These are phyloP conservation scores for Thyridium curvatum DNA, from an alignment of 2,329 filamentous ascomycete genomes.

Conservation along the genomic window DNA sequence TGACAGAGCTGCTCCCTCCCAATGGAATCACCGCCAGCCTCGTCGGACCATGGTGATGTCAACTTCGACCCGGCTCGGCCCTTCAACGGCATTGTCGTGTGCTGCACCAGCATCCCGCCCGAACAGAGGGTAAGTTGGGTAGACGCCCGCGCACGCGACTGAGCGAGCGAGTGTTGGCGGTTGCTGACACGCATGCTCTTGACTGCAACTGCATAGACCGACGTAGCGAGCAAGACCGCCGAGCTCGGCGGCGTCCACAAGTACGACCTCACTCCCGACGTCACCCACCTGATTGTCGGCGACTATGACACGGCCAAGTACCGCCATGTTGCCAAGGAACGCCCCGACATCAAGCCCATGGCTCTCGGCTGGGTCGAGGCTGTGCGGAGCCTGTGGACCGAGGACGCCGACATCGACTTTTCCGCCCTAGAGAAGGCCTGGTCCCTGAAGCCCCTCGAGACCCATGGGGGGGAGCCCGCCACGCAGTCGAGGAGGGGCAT, in stretches of 20 bases:
- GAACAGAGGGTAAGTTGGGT: constrained; percentile 62
- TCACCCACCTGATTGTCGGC: constrained; percentile 90
- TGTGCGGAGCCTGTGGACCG: constrained; percentile 72
- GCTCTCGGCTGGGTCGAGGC: constrained; percentile 79
- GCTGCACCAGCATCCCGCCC: constrained; percentile 78
- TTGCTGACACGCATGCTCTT: constrained; percentile 1
- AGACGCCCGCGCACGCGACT: too few species aligned
- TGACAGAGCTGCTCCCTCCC: too few species aligned
- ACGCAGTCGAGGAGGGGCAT: constrained; percentile 15
- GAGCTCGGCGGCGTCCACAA: constrained; percentile 86
- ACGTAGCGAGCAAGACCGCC: constrained; percentile 56
- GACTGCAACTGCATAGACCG: constrained; percentile 26
- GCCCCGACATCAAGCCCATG: constrained; percentile 80
- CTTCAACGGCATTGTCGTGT: constrained; percentile 68
- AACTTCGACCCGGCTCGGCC: constrained; percentile 54
- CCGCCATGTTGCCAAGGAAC: constrained; percentile 84
- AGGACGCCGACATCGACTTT: constrained; percentile 70
- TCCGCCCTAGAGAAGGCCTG: constrained; percentile 60
- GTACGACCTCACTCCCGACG: constrained; percentile 89
- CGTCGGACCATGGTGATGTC: constrained; percentile 14
- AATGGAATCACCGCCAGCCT: not conserved
- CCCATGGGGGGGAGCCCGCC: constrained; percentile 34
- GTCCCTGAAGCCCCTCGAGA: constrained; percentile 57
- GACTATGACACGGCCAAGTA: constrained; percentile 90
- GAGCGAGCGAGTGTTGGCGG: too few species aligned